Base-by-base conservation (phyloP, 2,329 filamentous ascomycete species). In the Aspergillus quadrilineatus region DNA sequence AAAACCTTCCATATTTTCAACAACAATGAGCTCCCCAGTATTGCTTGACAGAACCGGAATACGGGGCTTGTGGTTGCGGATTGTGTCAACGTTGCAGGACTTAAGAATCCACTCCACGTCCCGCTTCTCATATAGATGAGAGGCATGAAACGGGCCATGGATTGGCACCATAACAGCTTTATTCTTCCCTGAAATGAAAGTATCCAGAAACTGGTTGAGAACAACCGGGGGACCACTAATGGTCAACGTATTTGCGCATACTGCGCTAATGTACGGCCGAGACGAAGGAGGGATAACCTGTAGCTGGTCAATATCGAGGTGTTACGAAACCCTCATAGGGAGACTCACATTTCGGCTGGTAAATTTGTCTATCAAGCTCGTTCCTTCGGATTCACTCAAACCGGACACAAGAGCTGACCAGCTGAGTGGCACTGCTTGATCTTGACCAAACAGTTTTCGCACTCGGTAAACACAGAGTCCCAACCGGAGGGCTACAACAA, bases 141-240 rank as follows among this genome's bases (percentile, higher is more conserved):
- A 70, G 5, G 83, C 83, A 69, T 86, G 83, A 65, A 85, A 85
- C 29, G 83, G 82, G 6, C 81, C 83, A 61, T 80, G 83, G 17
- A 85, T 79, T 5, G 82, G 78, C 36, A 82, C 83, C 14, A 78
- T 74, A 3, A 80, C 76, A 8, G 78, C 79, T 62, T 82, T 80
- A 60, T 77, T 77, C 45, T 77, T 75, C 50, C 76, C 77, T 44
- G 83, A 76, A 36, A 79, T 71, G 30, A 77, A 73, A 17, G 70
- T 74, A 53, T 83, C 71, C 62, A 85, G 80, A 51, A 85, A 76
- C 22, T 76, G 74, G 60, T 78, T 76, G 34, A 82, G 78, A 4
- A 79, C 80, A 12, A 75, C 74, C 6, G 83, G 83, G 17, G 83
- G 83, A 46, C 82, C 83, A 61, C 82, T 85, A 66, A 86, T 78